phyloP scores from a whole-genome alignment of 1,139 yeast genomes.

The Suhomyces anneliseae region DNA sequence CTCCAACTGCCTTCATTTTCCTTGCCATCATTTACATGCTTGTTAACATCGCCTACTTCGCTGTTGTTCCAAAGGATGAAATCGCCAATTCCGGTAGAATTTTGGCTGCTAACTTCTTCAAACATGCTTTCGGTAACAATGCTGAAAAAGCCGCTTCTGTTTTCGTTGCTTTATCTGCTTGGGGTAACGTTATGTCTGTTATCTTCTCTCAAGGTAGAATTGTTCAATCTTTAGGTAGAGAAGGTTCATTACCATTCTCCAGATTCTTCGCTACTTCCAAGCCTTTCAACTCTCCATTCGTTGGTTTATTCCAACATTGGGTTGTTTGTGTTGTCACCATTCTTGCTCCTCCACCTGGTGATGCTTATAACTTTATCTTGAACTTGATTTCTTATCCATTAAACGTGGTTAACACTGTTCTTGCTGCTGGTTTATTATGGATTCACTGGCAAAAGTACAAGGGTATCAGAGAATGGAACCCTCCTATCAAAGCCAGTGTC shows the following conservation, averaged over 20 bases:
- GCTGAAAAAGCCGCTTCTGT: conserved; percentile 52
- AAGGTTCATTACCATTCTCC: conserved; percentile 49
- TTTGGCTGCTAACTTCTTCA: conserved; percentile 49
- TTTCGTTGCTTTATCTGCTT: conserved; percentile 50
- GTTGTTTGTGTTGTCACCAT: conserved; percentile 48
- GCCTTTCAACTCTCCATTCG: conserved; percentile 47
- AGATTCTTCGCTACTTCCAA: conserved; percentile 44
- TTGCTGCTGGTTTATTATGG: conserved; percentile 44
- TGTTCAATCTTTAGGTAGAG: conserved; percentile 50
- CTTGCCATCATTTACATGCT: conserved; percentile 68
- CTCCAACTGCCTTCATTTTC: conserved; percentile 54
- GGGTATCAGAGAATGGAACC: conserved; percentile 64
- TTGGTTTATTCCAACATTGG: conserved; percentile 65
- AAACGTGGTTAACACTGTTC: conserved; percentile 50
- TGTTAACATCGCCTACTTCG: conserved; percentile 57
- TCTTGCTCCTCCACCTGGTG: conserved; percentile 52
- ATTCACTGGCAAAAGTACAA: conserved; percentile 48
- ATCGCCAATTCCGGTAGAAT: conserved; percentile 44
- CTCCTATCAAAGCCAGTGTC: conserved; percentile 69
- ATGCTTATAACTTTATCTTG: conserved; percentile 49
- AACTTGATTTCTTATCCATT: conserved; percentile 52
- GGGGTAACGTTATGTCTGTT: conserved; percentile 50
- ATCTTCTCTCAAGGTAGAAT: conserved; percentile 53
- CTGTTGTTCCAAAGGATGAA: conserved; percentile 54
- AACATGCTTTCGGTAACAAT: conserved; percentile 43